Conservation (phyloP, 306 rosid species). For the Begonia fuchsioides region DNA sequence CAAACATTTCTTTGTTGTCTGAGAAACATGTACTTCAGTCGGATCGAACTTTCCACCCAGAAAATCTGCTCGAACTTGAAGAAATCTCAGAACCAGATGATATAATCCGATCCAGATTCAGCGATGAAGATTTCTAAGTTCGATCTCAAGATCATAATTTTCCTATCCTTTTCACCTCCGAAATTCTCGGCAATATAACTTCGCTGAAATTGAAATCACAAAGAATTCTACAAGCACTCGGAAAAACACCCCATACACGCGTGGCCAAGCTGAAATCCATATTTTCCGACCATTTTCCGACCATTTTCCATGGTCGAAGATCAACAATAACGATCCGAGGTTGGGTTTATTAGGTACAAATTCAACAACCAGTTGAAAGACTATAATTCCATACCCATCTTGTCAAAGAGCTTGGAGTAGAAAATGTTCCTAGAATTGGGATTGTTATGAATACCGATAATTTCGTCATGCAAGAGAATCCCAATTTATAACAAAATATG, state of each 20-base stretch:
- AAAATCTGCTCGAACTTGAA: no score
- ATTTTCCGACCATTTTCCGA: constrained; percentile 32
- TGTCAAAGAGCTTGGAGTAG: constrained; percentile 55
- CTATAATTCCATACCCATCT: constrained; percentile 34
- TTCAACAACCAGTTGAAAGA: constrained; percentile 44
- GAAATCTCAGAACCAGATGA: no score
- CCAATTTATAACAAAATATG: no score
- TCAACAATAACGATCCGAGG: constrained; percentile 58
- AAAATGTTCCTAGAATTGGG: no score
- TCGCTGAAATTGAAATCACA: constrained; percentile 50
- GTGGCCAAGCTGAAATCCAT: constrained; percentile 38
- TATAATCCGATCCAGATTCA: no score
- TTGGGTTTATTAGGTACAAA: constrained; percentile 32
- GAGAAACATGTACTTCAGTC: no score
- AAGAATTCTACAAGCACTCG: constrained; percentile 66
- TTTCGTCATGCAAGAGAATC: no score
- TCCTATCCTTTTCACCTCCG: constrained; percentile 37
- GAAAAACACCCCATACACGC: constrained; percentile 75
- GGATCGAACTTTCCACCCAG: no score
- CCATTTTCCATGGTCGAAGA: constrained; percentile 55
- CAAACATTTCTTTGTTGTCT: no score
- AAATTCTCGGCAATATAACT: constrained; percentile 33
- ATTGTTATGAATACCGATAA: no score
- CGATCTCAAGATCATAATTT: constrained; percentile 13
- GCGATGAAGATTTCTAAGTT: no score